A percentile compares a stretch with the other conserved stretches of the same genome.
These are phyloP conservation scores for Adansonia madagascariensis DNA, from an alignment of 441 rosid genomes.

Conservation along the genomic window DNA sequence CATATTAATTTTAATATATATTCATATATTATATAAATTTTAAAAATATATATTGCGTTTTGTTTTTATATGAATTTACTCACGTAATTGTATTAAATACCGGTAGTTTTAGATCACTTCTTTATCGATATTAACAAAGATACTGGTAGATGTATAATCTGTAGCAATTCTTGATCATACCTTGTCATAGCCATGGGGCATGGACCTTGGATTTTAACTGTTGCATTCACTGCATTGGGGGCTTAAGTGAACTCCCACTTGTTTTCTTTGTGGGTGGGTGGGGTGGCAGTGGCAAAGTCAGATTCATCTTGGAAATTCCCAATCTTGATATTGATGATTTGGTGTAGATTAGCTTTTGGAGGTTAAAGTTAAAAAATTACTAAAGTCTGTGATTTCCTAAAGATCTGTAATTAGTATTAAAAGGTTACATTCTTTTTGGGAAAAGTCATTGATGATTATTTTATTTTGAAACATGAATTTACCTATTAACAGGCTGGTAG, in stretches of 20 bases:
- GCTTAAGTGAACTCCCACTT: conserved; percentile 3
- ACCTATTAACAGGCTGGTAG: not conserved
- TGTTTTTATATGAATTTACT: too few relatives aligned
- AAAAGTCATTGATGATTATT: not conserved
- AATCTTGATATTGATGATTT: not conserved
- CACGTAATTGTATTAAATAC: too few relatives aligned
- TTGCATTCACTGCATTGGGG: not conserved
- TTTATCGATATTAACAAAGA: not conserved
- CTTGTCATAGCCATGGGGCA: not conserved
- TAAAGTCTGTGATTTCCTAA: not conserved
- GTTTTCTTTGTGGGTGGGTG: too few relatives aligned
- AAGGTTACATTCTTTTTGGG: conserved; percentile 11
- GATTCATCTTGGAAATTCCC: not conserved
- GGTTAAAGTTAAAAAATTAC: not conserved
- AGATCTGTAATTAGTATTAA: not conserved
- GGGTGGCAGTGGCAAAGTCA: too few relatives aligned
- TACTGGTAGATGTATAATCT: not conserved
- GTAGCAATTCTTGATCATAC: not conserved
- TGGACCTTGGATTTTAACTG: not conserved
- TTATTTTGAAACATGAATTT: not conserved
- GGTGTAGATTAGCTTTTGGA: not conserved
- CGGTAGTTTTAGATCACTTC: too few relatives aligned
- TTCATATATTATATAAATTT: too few relatives aligned
- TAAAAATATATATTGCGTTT: too few relatives aligned
- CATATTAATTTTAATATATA: too few relatives aligned